Conservation (phyloP, 441 rosid genomes). For the Erodium trifolium region DNA sequence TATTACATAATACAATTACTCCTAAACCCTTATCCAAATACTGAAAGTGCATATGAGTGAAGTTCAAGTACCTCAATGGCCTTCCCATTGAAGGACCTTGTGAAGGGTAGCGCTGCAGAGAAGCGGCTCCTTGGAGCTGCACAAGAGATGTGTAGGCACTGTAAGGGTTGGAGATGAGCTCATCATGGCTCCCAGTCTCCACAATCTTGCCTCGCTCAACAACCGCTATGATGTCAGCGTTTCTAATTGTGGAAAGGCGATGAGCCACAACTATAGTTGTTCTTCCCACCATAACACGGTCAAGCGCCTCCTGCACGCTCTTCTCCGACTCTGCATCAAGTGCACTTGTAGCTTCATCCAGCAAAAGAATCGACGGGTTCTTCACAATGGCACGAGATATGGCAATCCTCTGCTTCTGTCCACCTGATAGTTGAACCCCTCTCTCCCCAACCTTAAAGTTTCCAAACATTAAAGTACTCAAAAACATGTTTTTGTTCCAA, state of each 20-base stretch:
- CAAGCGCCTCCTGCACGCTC: constrained; percentile 96
- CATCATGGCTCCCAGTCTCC: constrained; percentile 91
- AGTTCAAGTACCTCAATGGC: constrained; percentile 45
- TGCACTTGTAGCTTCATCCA: constrained; percentile 98
- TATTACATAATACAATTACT: no score
- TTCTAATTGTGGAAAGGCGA: constrained; percentile 91
- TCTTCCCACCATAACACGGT: constrained; percentile 97
- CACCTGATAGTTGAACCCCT: constrained; percentile 93
- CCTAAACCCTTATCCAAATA: no score
- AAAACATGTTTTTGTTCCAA: not conserved
- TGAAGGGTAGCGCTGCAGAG: constrained; percentile 44
- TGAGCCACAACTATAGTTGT: constrained; percentile 95
- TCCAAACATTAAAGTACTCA: constrained; percentile 19
- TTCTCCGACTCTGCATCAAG: constrained; percentile 97
- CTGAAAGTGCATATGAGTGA: not conserved
- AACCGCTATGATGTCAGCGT: constrained; percentile 97
- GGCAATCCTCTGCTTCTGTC: constrained; percentile 96
- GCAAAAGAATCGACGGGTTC: constrained; percentile 84
- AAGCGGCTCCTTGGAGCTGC: constrained; percentile 86
- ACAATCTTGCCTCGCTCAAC: constrained; percentile 92
- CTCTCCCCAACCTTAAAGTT: constrained; percentile 95
- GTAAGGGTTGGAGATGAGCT: constrained; percentile 74
- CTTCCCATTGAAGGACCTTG: constrained; percentile 43
- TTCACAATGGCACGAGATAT: constrained; percentile 97
- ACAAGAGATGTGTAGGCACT: constrained; percentile 89